These are phyloP conservation scores for Chytridiales sp. DNA, from an alignment of 371 early-diverging fungal species.

Conservation along the genomic window DNA sequence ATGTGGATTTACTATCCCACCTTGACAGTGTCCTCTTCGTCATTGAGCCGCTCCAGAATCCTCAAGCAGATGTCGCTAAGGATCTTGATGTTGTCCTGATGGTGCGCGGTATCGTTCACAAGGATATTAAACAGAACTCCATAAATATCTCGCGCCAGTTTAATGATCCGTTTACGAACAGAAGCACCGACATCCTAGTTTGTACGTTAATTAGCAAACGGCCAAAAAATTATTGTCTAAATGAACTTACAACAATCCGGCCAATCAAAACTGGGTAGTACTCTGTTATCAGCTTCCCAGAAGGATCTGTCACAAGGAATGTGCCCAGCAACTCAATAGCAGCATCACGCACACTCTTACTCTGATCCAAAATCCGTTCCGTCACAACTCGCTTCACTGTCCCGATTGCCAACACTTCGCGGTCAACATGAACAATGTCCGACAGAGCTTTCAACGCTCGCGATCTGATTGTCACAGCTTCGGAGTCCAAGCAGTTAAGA, in stretches of 20 bases:
- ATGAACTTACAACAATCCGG: conserved; percentile 60
- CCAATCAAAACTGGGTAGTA: conserved; percentile 75
- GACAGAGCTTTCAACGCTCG: conserved; percentile 77
- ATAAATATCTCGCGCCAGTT: conserved; percentile 74
- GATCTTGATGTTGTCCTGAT: no score
- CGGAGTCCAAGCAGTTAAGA: conserved; percentile 61
- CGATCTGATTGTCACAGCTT: conserved; percentile 66
- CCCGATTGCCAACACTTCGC: conserved; percentile 16
- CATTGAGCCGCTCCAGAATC: conserved; percentile 68
- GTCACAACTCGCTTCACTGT: conserved; percentile 69
- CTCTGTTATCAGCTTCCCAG: conserved; percentile 51
- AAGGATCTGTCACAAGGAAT: conserved; percentile 43
- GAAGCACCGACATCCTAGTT: conserved; percentile 76
- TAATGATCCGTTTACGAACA: conserved; percentile 85
- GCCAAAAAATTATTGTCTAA: background rate
- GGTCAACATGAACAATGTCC: conserved; percentile 62
- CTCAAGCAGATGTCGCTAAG: conserved; percentile 74
- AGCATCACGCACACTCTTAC: conserved; percentile 87
- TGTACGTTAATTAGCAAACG: background rate
- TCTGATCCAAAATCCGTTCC: conserved; percentile 74
- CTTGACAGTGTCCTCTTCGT: conserved; percentile 76
- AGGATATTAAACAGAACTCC: no score
- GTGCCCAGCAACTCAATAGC: conserved; percentile 85
- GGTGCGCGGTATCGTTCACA: no score
- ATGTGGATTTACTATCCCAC: conserved; percentile 19